Evolutionary conservation across 2,329 filamentous ascomycete genomes (phyloP).

Genomic region (Coleophoma cylindrospora): DNA sequence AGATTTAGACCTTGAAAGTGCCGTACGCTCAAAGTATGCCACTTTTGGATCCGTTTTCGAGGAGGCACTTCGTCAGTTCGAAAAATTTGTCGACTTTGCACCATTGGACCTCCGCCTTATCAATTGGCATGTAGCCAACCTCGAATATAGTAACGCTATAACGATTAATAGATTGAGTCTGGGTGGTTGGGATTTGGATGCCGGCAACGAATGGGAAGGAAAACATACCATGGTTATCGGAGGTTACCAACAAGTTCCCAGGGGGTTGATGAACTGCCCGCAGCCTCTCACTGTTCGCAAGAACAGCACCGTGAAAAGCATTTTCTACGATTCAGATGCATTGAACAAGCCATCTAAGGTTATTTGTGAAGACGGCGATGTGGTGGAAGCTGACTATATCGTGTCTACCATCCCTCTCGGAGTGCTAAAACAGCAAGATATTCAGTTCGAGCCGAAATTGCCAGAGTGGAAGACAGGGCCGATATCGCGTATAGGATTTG

Average conservation of each 20-base stretch:
- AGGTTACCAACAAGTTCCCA: conserved; percentile 90
- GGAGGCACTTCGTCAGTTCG: conserved; percentile 84
- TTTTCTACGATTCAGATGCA: conserved; percentile 54
- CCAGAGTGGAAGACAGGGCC: conserved; percentile 79
- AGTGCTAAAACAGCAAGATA: conserved; percentile 76
- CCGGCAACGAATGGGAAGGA: conserved; percentile 95
- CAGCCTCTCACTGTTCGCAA: conserved; percentile 72
- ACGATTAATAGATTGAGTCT: conserved; percentile 85
- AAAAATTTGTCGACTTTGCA: conserved; percentile 73
- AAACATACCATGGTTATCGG: conserved; percentile 90
- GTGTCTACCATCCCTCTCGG: conserved; percentile 87
- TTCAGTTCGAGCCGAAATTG: conserved; percentile 87
- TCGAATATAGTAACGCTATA: conserved; percentile 95
- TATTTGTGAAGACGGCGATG: conserved; percentile 72
- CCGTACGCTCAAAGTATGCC: conserved; percentile 57
- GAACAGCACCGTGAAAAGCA: conserved; percentile 65
- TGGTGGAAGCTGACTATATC: conserved; percentile 81
- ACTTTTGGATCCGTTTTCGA: conserved; percentile 91
- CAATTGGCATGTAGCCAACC: conserved; percentile 97
- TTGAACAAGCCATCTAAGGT: conserved; percentile 49
- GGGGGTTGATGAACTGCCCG: conserved; percentile 76
- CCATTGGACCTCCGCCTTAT: conserved; percentile 84
- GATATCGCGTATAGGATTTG: conserved; percentile 83
- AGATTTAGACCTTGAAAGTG: conserved; percentile 66
- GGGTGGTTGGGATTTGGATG: conserved; percentile 92